Evolutionary conservation across 2,329 filamentous ascomycete genomes (phyloP).

Genomic region (Onygenales sp.): DNA sequence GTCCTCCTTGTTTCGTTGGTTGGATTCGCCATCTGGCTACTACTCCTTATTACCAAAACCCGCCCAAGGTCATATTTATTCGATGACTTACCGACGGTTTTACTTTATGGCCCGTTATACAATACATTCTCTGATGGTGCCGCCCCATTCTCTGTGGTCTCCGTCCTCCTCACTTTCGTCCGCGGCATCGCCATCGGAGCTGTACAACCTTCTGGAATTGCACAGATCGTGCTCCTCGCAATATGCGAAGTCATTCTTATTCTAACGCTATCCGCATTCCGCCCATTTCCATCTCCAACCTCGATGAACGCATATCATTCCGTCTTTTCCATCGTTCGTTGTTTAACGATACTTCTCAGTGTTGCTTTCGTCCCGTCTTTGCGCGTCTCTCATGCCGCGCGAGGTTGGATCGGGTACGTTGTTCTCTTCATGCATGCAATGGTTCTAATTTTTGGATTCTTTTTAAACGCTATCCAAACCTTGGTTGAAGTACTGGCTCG

Average conservation of each 20-base stretch:
- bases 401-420: conserved; percentile 91
- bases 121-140: conserved; percentile 96
- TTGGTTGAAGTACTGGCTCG: conserved; percentile 80
- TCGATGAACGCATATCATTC: conserved; percentile 97
- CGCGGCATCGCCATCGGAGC: conserved; percentile 86
- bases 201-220: conserved; percentile 84
- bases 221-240: conserved; percentile 82
- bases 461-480: conserved; percentile 84
- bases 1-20: conserved; percentile 65
- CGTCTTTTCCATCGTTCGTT: conserved; percentile 67
- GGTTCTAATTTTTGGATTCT: conserved; percentile 83
- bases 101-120: conserved; percentile 87
- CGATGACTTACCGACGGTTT: conserved; percentile 80
- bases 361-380: conserved; percentile 78
- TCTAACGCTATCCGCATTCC: conserved; percentile 77
- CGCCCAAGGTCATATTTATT: conserved; percentile 81
- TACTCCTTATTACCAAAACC: conserved; percentile 69
- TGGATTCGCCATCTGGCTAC: conserved; percentile 66
- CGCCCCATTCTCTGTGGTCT: conserved; percentile 79
- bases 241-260: conserved; percentile 91
- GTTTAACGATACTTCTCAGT: conserved; percentile 66
- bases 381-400: conserved; percentile 65
- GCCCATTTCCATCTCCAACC: conserved; percentile 79
- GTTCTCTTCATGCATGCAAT: conserved; percentile 78
- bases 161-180: conserved; percentile 73